Percentiles rank a stretch among this genome's conserved stretches.
Evolutionary conservation across 1,139 yeast genomes (phyloP).

Genomic region (Waltiozyma solani): DNA sequence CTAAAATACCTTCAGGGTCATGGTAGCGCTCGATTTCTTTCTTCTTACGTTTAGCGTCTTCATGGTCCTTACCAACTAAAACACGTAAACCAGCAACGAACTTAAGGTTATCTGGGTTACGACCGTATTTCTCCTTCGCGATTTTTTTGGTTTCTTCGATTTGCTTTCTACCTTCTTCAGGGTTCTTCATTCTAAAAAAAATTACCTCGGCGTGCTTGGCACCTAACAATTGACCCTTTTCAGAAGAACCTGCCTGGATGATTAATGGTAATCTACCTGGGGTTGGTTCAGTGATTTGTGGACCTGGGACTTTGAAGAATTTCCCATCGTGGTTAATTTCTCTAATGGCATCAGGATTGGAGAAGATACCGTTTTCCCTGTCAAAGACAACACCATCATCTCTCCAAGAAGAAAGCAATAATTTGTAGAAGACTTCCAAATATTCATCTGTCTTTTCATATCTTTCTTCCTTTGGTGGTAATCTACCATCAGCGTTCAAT

Average conservation of each 20-base stretch:
- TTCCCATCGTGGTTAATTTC: slow-evolving; percentile 28
- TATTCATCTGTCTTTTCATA: slow-evolving; percentile 6
- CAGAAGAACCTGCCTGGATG: slow-evolving; percentile 6
- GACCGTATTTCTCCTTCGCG: slow-evolving; percentile 21
- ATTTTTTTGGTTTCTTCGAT: slow-evolving; percentile 22
- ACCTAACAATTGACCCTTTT: slow-evolving; percentile 1
- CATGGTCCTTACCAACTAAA: slow-evolving; percentile 24
- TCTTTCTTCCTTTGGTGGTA: slow-evolving; percentile 2
- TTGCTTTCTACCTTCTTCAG: slow-evolving; percentile 23
- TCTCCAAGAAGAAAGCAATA: slow-evolving; percentile 4
- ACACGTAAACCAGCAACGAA: slow-evolving; percentile 23
- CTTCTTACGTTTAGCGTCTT: slow-evolving; percentile 23
- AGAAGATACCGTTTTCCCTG: slow-evolving; percentile 23
- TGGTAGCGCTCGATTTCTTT: slow-evolving; percentile 21
- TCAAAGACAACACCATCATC: slow-evolving; percentile 22
- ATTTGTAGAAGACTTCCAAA: slow-evolving; percentile 2
- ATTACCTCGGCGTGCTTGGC: slow-evolving; percentile 4
- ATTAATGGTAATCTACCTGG: slow-evolving; percentile 6
- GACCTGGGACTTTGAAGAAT: slow-evolving; percentile 30
- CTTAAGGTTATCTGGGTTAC: slow-evolving; percentile 20
- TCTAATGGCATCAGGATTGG: slow-evolving; percentile 29
- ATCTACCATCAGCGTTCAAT: neutral
- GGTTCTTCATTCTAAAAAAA: slow-evolving; percentile 26
- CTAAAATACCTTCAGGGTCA: slow-evolving; percentile 30
- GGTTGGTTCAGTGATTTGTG: slow-evolving; percentile 28